Base-by-base conservation (phyloP, 108 stramenopile genomes). In the Asterionellopsis glacialis region DNA sequence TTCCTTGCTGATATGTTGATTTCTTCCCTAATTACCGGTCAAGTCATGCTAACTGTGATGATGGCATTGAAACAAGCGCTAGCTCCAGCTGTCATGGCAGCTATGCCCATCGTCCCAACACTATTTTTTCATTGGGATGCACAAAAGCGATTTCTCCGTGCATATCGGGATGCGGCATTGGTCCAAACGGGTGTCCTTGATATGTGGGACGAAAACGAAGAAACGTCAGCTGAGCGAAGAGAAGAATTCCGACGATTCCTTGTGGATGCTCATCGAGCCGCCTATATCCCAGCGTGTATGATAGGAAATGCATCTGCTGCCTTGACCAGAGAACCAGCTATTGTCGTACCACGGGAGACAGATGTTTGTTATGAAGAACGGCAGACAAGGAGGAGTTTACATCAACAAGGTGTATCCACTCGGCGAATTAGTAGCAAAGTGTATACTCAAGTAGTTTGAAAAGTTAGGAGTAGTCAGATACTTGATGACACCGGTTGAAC, bases 231-330 rank as follows among this genome's bases (percentile, higher is more conserved):
- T 22, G 74, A 86, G 21, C 75, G 85, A 64, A 59, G 88, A 51
- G 88, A 90, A 68, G 81, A 88, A 52, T 90, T 88, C 53, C 66
- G 88, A 39, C 52, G 68, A 49, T 94, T 87, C 57, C 58, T 94
- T 18, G 92, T 94, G 11, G 92, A 94, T 65, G 81, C 83, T 26
- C 92, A 94, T 76, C 84, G 86, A 51, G 85, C 89, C 40, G 89
- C 93, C 16, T 94, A 90, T 55, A 85, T 94, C n/a, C 92, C 92
- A 33, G 82, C 89, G 18, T 94, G 93, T 45, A 82, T 91, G 39
- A 83, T 87, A 40, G 82, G 87, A 49, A 73, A 74, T 10, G 65
- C 63, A 10, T 28, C 63, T 33, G 33, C 33, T 33, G 60, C 82
- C 1, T 67, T 89, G 12, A 89, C 91, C 15, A 74, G 86, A 13